phyloP scores from a whole-genome alignment of 257 asterid genomes.

The Pogostemon cablin region DNA sequence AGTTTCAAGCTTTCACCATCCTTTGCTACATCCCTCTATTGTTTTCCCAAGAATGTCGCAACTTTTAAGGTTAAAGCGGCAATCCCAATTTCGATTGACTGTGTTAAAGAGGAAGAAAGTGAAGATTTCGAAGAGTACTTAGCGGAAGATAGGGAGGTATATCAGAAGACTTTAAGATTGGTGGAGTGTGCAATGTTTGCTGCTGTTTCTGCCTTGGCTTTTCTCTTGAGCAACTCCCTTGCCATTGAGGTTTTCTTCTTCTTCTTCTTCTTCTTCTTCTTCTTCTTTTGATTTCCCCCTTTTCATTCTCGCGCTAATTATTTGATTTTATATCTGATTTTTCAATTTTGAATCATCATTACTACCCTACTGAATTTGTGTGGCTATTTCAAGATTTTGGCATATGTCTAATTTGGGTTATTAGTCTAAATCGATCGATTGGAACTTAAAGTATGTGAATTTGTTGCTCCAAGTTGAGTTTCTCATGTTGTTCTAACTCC shows the following conservation, averaged over 20 bases:
- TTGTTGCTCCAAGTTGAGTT: conserved; percentile 5
- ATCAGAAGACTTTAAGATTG: conserved; percentile 77
- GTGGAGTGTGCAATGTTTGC: conserved; percentile 99
- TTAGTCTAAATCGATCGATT: neutral
- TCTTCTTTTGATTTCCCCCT: neutral
- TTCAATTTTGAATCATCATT: neutral
- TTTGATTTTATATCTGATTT: neutral
- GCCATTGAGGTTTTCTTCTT: conserved; percentile 73
- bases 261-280: neutral
- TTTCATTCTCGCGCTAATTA: neutral
- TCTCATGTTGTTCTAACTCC: neutral
- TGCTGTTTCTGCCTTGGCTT: conserved; percentile 89
- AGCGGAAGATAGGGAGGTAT: conserved; percentile 85
- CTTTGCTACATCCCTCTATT: conserved; percentile 26
- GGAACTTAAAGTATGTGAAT: neutral
- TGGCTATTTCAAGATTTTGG: conserved; percentile 5
- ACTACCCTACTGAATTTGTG: neutral
- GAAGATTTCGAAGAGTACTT: conserved; percentile 69
- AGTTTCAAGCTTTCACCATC: conserved; percentile 27
- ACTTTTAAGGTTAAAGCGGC: conserved; percentile 36
- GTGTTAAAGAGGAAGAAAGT: conserved; percentile 43
- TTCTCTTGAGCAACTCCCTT: conserved; percentile 90
- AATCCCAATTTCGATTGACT: conserved; percentile 37
- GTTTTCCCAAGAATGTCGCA: conserved; percentile 33
- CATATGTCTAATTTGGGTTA: neutral